Evolutionary conservation across 768 basidiomycete genomes (phyloP).

Genomic region (Serendipita sp.): DNA sequence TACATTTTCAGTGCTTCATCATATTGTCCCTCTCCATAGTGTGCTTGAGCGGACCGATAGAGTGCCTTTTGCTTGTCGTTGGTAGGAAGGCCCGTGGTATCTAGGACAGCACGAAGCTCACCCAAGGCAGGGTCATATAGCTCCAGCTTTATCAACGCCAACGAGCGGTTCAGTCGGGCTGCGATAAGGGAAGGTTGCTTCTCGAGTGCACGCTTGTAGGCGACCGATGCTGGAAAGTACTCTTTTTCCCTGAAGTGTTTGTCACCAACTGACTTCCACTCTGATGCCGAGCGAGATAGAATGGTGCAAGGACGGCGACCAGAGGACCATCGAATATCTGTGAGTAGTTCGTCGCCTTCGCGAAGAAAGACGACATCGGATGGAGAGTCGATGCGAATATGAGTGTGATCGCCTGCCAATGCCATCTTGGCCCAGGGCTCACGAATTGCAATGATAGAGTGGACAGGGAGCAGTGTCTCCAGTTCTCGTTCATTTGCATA

Average conservation of each 20-base stretch:
- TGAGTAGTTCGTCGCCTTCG: slow-evolving; percentile 9
- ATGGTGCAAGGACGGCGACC: neutral
- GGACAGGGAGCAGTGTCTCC: slow-evolving; percentile 18
- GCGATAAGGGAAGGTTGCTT: slow-evolving; percentile 10
- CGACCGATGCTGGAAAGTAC: slow-evolving; percentile 16
- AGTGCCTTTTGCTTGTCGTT: slow-evolving; percentile 14
- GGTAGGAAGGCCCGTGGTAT: neutral
- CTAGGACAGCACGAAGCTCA: slow-evolving; percentile 15
- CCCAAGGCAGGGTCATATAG: slow-evolving; percentile 14
- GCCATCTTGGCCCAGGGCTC: slow-evolving; percentile 18
- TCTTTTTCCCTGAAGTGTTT: slow-evolving; percentile 11
- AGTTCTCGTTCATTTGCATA: slow-evolving; percentile 12
- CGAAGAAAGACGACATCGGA: slow-evolving; percentile 16
- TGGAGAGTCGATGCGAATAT: slow-evolving; percentile 20
- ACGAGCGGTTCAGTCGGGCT: slow-evolving; percentile 18
- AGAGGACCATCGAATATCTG: slow-evolving; percentile 1
- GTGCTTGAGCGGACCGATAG: slow-evolving; percentile 14
- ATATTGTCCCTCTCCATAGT: slow-evolving; percentile 15
- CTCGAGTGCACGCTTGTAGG: slow-evolving; percentile 15
- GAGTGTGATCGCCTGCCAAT: neutral
- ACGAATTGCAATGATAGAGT: slow-evolving; percentile 17
- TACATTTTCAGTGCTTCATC: slow-evolving; percentile 10
- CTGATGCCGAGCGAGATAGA: slow-evolving; percentile 5
- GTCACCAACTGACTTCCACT: slow-evolving; percentile 16
- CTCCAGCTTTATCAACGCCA: slow-evolving; percentile 15